These are phyloP conservation scores for Ustilago esculenta DNA, from an alignment of 1,284 basidiomycete genomes.

Conservation along the genomic window DNA sequence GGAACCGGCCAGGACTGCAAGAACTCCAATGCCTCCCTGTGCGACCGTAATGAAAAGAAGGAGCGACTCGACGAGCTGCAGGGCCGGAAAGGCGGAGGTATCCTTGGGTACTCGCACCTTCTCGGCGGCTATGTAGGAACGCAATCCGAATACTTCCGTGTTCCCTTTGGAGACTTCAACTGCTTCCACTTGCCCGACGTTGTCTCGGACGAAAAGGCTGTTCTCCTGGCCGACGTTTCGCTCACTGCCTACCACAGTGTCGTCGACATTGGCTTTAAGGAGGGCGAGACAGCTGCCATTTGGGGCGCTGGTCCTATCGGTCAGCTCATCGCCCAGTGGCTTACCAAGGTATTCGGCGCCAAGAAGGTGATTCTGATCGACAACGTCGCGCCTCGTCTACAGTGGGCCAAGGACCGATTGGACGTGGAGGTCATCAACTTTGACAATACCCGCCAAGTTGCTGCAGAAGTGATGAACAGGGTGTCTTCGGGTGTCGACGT, in stretches of 20 bases:
- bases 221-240: constrained; percentile 78
- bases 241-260: constrained; percentile 79
- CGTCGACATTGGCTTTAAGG: constrained; percentile 75
- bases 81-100: constrained; percentile 68
- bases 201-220: constrained; percentile 64
- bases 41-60: constrained; percentile 77
- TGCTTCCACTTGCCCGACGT: constrained; percentile 74
- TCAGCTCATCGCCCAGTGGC: constrained; percentile 74
- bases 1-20: constrained; percentile 79
- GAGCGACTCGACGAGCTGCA: constrained; percentile 76
- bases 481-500: constrained; percentile 69
- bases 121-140: constrained; percentile 79
- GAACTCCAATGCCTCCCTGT: constrained; percentile 77
- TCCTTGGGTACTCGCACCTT: constrained; percentile 74
- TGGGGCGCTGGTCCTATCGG: constrained; percentile 76
- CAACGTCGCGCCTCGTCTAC: constrained; percentile 73
- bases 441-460: constrained; percentile 71
- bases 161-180: constrained; percentile 78
- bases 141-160: constrained; percentile 72
- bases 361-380: constrained; percentile 79
- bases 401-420: constrained; percentile 72
- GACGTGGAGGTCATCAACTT: constrained; percentile 77
- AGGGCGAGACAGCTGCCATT: constrained; percentile 76
- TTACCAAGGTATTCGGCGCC: constrained; percentile 75
- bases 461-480: constrained; percentile 74